A percentile compares a stretch with the other conserved stretches of the same genome.
Evolutionary conservation across 345 rosid genomes (phyloP).

Genomic region (Orychophragmus violaceus): DNA sequence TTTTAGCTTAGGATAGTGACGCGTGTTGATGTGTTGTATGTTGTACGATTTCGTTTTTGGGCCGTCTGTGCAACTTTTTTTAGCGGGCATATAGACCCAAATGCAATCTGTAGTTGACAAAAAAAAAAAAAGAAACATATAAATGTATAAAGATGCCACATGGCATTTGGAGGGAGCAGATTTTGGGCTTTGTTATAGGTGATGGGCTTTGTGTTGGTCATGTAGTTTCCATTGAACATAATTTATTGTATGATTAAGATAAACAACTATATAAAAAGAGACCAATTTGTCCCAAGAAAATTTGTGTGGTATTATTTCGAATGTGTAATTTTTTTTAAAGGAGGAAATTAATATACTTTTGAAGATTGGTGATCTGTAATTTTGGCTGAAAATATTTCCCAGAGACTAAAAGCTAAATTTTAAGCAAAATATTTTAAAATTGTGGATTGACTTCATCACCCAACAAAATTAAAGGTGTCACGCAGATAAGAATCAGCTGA

Average conservation of each 20-base stretch:
- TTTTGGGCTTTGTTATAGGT: neutral
- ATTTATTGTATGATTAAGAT: neutral
- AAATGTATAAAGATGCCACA: neutral
- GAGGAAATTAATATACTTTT: neutral
- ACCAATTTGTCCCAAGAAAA: neutral
- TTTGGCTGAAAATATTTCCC: neutral
- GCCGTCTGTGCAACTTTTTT: no score
- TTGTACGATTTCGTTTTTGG: no score
- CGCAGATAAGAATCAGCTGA: neutral
- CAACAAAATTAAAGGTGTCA: neutral
- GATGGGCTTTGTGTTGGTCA: neutral
- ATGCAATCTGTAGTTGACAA: no score
- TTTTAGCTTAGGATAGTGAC: no score
- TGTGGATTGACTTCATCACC: neutral
- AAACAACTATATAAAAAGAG: neutral
- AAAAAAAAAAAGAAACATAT: no score
- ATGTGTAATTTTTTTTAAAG: no score
- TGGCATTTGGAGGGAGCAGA: neutral
- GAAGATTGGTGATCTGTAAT: neutral
- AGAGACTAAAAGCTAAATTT: neutral
- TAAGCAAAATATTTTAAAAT: neutral
- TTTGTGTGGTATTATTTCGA: neutral
- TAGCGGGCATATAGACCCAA: no score
- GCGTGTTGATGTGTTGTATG: no score
- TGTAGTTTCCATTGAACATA: no score